Base-by-base conservation (phyloP, 164 flowering plant species). In the Cinnamomum chago region DNA sequence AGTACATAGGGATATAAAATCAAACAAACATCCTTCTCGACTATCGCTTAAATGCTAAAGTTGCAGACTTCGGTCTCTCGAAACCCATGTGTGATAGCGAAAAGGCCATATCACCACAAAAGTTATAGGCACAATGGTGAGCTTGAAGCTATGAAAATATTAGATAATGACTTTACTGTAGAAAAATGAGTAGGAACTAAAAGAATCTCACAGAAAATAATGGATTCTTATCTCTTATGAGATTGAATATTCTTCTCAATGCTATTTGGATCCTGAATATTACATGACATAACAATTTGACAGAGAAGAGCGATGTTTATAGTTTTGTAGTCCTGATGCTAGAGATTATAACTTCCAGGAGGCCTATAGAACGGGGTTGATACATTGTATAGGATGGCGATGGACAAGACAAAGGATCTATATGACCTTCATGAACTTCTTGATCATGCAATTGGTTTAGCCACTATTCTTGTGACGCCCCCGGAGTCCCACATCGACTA, bases 231-330 rank as follows among this genome's bases (percentile, higher is more conserved):
- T 15, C 58, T 15, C 58, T 52, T 20, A 13, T 17, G 14, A 13
- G 14, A 52, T 12, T 52, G 58, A 52, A 52, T 52, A 17, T 52
- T 52, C 58, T 52, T 52, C 58, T 3, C 6, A 52, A 3, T 52
- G 58, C 18, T 90, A 88, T 77, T 72, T 90, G 88, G 93, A 90
- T 85, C 93, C 90, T 27, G 93, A 90, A 71, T 90, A 90, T 74
- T 86, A 84, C 79, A 86, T 84, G 87, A 86, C 88, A 35, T 81
- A 88, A 47, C 94, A 87, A 68, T 67, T 67, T 90, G 68, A 90
- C 88, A 0, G 86, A 87, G 35, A 87, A 90, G 82, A 88, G 91
- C 58, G 94, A 90, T 79, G 92, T 88, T 5, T 90, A 88, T 58
- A 82, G 90, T 84, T 90, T 87, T 75, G 92, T 92, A 25, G 85